These are phyloP conservation scores for Candida oleophila DNA, from an alignment of 805 yeast genomes.

Conservation along the genomic window DNA sequence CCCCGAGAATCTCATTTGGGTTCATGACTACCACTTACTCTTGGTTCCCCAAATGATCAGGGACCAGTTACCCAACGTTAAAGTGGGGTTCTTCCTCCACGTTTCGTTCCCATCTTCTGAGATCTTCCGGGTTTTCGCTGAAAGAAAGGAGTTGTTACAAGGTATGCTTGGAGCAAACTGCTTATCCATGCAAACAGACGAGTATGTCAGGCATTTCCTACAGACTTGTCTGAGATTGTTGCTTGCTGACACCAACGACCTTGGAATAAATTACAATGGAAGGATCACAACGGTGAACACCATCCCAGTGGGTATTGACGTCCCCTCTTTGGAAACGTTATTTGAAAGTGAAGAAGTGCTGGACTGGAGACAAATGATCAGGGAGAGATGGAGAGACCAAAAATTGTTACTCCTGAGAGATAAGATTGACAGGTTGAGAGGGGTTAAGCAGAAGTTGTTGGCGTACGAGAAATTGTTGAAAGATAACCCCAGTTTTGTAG, in stretches of 20 bases:
- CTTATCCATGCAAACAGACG: conserved; percentile 87
- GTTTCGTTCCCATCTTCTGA: conserved; percentile 95
- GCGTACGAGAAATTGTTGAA: conserved; percentile 81
- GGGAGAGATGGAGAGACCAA: conserved; percentile 75
- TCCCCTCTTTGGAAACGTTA: conserved; percentile 48
- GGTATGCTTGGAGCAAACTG: conserved; percentile 91
- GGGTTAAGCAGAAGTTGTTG: conserved; percentile 79
- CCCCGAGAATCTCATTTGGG: conserved; percentile 74
- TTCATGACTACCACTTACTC: conserved; percentile 90
- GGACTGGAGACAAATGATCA: conserved; percentile 67
- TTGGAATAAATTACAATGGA: conserved; percentile 61
- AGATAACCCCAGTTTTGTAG: conserved; percentile 68
- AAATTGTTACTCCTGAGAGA: conserved; percentile 82
- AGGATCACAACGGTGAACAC: conserved; percentile 54
- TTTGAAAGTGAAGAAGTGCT: conserved; percentile 50
- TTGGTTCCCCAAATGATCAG: conserved; percentile 85
- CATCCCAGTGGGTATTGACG: conserved; percentile 80
- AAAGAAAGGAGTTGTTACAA: conserved; percentile 67
- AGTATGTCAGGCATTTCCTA: conserved; percentile 88
- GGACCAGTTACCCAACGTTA: conserved; percentile 70
- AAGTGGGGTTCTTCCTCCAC: conserved; percentile 89
- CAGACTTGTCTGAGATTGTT: conserved; percentile 86
- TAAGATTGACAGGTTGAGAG: conserved; percentile 83
- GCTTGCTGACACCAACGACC: conserved; percentile 74
- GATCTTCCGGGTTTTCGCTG: conserved; percentile 91